Base-by-base conservation (phyloP, 768 basidiomycete species). In the Mycena rebaudengoi region DNA sequence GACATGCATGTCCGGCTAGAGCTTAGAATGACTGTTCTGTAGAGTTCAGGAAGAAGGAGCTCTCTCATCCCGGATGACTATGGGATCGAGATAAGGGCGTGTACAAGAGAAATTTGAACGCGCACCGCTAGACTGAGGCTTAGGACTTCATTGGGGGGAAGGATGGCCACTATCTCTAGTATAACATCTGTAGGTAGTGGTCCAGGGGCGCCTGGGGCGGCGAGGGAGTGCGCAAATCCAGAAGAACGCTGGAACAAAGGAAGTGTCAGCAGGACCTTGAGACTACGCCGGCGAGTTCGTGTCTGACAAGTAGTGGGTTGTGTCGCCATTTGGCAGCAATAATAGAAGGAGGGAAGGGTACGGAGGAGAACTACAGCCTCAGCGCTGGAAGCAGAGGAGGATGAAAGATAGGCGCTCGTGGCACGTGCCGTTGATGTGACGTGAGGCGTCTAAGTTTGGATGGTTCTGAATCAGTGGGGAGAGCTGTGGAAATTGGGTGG, bases 1-100 rank as follows among this genome's bases (percentile, higher is more conserved):
- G 70, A 53, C 39, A 66, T 70, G 61, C 83, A 84, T 64, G 78
- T 74, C 23, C 70, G 69, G 60, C 79, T 81, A 7, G 83, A 84
- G 51, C 79, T 80, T 30, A 85, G 76, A 25, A 78, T 74, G n/a
- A 86, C 77, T 2, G 79, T 80, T 7, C 79, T 74, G 67, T 86
- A 86, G 0, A 86, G 72, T 23, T 76, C 75, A 4, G 83, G 82
- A 21, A 63, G 29, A 30, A 72, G 56, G 8, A 72, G 64, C 7
- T 23, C 28, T 12, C 76, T 76, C 2, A 81, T 44, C 21, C 71
- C 65, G 12, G 69, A 71, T 41, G 75, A 78, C 80, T 81, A 39
- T 28, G 14, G 41, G 49, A 30, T 16, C 30, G 46, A 55, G 32
- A 66, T 55, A 59, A 44, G 54, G n/a, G 50, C 57, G 41, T 11